A percentile compares a stretch with the other conserved stretches of the same genome.
Evolutionary conservation across 306 rosid genomes (phyloP).

Genomic region (Dalbergia cultrata): DNA sequence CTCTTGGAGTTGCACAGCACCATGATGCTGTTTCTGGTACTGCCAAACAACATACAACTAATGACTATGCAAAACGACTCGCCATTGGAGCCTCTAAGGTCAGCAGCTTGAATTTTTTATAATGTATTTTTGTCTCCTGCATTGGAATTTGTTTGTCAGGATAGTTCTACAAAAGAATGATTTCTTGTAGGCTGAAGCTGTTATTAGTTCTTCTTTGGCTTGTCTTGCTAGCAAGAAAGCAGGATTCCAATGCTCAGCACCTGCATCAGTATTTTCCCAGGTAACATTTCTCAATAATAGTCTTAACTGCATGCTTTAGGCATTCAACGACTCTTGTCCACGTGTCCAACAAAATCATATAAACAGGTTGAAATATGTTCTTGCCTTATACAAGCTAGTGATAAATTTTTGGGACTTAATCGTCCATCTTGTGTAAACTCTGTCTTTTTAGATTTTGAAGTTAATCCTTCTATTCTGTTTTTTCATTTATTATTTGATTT

Average conservation of each 20-base stretch:
- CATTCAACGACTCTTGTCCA: background rate
- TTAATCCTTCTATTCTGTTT: background rate
- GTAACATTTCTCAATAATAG: slow-evolving; percentile 47
- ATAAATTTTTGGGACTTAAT: background rate
- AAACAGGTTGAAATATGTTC: slow-evolving; percentile 11
- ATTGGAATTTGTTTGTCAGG: slow-evolving; percentile 1
- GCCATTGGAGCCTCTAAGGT: slow-evolving; percentile 84
- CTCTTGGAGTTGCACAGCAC: slow-evolving; percentile 87
- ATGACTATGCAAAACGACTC: slow-evolving; percentile 85
- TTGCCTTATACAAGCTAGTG: slow-evolving; percentile 1
- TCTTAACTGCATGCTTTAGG: background rate
- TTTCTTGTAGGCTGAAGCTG: slow-evolving; percentile 72
- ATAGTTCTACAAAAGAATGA: slow-evolving; percentile 23
- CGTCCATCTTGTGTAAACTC: background rate
- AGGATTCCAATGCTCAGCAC: slow-evolving; percentile 49
- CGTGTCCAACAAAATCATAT: slow-evolving; percentile 1
- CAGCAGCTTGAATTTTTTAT: slow-evolving; percentile 20
- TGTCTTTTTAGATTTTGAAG: slow-evolving; percentile 7
- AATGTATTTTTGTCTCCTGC: background rate
- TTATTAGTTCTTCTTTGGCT: slow-evolving; percentile 76
- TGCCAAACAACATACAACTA: slow-evolving; percentile 85
- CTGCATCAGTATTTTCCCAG: slow-evolving; percentile 63
- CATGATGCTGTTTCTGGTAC: slow-evolving; percentile 94
- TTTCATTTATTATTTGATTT: slow-evolving; percentile 18
- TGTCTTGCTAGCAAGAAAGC: slow-evolving; percentile 63